phyloP scores from a whole-genome alignment of 768 basidiomycete genomes.

The Panellus pusillus region DNA sequence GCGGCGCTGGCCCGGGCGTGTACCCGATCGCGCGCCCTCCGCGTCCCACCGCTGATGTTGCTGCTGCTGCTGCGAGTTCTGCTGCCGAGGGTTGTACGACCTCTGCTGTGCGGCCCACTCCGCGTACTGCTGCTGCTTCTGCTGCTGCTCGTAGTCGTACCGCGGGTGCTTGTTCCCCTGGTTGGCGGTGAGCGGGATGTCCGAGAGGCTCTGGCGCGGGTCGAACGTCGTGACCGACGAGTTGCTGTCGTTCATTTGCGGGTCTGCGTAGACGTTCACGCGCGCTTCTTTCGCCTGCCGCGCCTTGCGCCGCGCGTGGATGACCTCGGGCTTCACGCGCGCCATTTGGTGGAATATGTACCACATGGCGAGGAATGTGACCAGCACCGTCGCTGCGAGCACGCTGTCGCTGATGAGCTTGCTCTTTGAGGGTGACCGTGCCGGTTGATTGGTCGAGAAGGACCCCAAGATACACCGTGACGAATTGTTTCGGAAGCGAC shows the following conservation, averaged over 20 bases:
- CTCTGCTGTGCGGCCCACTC: slow-evolving; percentile 36
- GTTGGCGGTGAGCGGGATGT: slow-evolving; percentile 20
- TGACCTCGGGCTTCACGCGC: slow-evolving; percentile 62
- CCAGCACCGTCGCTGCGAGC: slow-evolving; percentile 62
- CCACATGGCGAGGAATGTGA: slow-evolving; percentile 81
- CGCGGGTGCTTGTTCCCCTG: slow-evolving; percentile 8
- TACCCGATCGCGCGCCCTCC: slow-evolving; percentile 49
- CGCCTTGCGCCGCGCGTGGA: slow-evolving; percentile 70
- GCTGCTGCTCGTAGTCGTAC: slow-evolving; percentile 22
- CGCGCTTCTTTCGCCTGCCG: slow-evolving; percentile 41
- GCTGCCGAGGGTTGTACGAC: slow-evolving; percentile 36
- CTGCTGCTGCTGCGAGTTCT: slow-evolving; percentile 34
- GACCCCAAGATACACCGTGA: slow-evolving; percentile 89
- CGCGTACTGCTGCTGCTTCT: slow-evolving; percentile 15
- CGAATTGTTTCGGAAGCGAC: slow-evolving; percentile 87
- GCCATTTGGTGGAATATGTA: slow-evolving; percentile 78
- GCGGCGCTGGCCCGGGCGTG: slow-evolving; percentile 36
- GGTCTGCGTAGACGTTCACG: background rate
- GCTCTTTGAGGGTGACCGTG: slow-evolving; percentile 43
- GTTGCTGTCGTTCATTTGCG: slow-evolving; percentile 20
- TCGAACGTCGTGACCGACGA: slow-evolving; percentile 2
- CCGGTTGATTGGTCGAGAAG: slow-evolving; percentile 57
- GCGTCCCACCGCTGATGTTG: slow-evolving; percentile 53
- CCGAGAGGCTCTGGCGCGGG: slow-evolving; percentile 12
- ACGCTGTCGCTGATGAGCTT: slow-evolving; percentile 71